Evolutionary conservation across 2,329 filamentous ascomycete genomes (phyloP), one percentile per base, ranked within the genome.

Genomic region (Didymosphaeria variabile): DNA sequence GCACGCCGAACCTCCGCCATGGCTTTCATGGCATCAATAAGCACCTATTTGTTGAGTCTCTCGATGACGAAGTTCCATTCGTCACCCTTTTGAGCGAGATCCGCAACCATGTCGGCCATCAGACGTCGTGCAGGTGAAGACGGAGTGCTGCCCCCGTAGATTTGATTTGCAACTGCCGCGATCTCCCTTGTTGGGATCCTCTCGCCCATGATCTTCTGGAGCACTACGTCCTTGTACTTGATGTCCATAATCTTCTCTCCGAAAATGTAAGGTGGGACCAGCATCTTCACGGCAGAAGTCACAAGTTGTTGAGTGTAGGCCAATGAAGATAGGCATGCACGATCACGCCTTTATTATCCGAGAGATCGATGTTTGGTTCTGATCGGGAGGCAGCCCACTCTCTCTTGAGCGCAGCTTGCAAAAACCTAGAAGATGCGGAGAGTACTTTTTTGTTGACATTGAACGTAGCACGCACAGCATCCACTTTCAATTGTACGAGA

Each of bases 241-340:
- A 67, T 62, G 42, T 76, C 72, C 7, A 58, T 47, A 1, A 74
- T 19, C 31, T 64, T 57, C 8, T 63, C 59, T 5, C 67, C 73
- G 0, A 77, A 57, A 13, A 69, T 31, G 59, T 73, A 74, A n/a
- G 64, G 50, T 4, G 58, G 40, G 5, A 60, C 60, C 0, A 74
- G 15, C n/a, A 26, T 10, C 8, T 3, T 15, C 10, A 15, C 21
- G 26, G 10, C 17, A 12, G 38, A 42, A 57, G 21, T 12, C 2
- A 19, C 2, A 19, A 46, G 3, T 9, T 46, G 7, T 12, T 26
- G n/a, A 26, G 23, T 26, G 54, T 64, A 64, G 13, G 26, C 50
- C 49, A 64, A 13, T 52, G 23, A 34, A 54, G 42, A 54, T 64
- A 64, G 15, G 57, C 26, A 15, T 53, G n/a, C 31, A 64, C 62